Conservation (phyloP, 139 green algal species). For the Coelastrella sp. region DNA sequence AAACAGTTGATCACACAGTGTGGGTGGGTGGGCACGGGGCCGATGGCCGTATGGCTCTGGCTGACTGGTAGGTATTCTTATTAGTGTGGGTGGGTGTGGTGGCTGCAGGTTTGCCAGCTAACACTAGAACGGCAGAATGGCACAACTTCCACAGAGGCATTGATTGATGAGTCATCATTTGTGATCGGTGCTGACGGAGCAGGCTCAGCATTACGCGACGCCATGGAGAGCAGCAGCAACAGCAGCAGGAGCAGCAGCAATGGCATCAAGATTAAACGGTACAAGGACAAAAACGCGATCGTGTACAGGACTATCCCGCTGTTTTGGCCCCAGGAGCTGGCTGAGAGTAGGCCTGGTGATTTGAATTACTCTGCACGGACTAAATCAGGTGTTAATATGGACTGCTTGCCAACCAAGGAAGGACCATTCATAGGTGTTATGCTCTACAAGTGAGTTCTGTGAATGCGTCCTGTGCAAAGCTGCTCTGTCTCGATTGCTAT, state of each 20-base stretch:
- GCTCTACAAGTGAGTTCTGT: slow-evolving; percentile 54
- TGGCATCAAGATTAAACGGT: slow-evolving; percentile 44
- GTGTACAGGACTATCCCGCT: slow-evolving; percentile 69
- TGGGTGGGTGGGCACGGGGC: too few relatives aligned
- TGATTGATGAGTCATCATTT: slow-evolving; percentile 18
- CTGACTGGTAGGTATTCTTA: neutral
- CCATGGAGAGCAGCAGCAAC: slow-evolving; percentile 40
- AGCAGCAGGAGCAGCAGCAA: slow-evolving; percentile 14
- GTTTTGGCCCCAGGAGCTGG: slow-evolving; percentile 42
- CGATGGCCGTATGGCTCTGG: neutral
- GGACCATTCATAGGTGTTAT: slow-evolving; percentile 61
- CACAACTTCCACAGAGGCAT: neutral
- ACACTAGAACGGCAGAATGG: slow-evolving; percentile 3
- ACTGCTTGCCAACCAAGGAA: slow-evolving; percentile 67
- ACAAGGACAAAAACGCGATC: slow-evolving; percentile 51
- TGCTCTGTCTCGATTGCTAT: too few relatives aligned
- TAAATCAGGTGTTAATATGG: slow-evolving; percentile 51
- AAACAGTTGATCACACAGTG: too few relatives aligned
- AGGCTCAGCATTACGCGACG: slow-evolving; percentile 22
- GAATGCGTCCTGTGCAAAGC: too few relatives aligned
- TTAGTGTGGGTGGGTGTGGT: neutral
- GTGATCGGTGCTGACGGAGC: slow-evolving; percentile 59
- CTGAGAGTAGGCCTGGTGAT: slow-evolving; percentile 42
- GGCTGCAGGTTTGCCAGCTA: slow-evolving; percentile 12
- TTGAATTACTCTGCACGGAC: slow-evolving; percentile 61